Conservation (phyloP, 129 eudicot genomes). For the Heracleum sosnowskyi region DNA sequence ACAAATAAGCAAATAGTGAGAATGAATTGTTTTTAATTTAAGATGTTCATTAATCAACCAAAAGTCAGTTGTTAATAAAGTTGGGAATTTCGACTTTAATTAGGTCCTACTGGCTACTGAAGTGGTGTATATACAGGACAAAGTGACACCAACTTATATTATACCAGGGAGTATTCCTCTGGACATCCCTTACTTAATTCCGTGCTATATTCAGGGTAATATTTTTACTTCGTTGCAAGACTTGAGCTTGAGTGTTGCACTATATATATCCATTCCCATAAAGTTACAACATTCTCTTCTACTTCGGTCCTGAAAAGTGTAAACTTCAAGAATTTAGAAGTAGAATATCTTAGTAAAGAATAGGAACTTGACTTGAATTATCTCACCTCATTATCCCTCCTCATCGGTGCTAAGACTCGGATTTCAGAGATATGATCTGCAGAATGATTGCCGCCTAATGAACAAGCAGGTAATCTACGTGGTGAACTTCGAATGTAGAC, state of each 20-base stretch:
- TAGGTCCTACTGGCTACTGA: no score
- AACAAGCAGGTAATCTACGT: constrained; percentile 1
- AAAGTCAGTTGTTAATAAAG: no score
- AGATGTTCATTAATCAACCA: no score
- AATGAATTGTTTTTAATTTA: no score
- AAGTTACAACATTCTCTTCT: constrained; percentile 67
- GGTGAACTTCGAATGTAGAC: constrained; percentile 14
- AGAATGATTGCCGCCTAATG: constrained; percentile 16
- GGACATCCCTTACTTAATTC: neutral
- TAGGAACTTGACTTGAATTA: neutral
- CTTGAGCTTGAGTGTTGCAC: constrained; percentile 36
- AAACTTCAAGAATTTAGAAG: neutral
- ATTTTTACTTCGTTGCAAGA: constrained; percentile 38
- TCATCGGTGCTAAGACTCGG: constrained; percentile 10
- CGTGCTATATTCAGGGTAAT: neutral
- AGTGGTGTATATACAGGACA: no score
- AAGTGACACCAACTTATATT: no score
- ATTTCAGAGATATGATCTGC: constrained; percentile 13
- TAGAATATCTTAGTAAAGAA: neutral
- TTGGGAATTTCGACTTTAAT: no score
- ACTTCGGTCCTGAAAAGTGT: constrained; percentile 31
- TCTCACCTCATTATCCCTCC: constrained; percentile 13
- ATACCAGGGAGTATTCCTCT: no score
- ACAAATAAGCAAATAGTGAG: no score
- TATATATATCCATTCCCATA: constrained; percentile 20